Conservation (phyloP, 2,329 filamentous ascomycete genomes). For the Colletotrichum agaves region DNA sequence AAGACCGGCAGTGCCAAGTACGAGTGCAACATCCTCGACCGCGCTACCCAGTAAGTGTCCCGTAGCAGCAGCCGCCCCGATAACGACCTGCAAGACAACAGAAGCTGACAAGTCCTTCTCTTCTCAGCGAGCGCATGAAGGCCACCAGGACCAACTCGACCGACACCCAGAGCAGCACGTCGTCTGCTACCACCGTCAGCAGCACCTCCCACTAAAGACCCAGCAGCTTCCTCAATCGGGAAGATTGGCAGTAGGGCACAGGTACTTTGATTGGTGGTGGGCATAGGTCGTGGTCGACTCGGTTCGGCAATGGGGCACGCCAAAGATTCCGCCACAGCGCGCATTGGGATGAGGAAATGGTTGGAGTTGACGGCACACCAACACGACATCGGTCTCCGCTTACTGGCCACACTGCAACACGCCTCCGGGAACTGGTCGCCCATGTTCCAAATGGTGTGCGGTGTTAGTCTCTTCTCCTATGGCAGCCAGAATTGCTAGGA, state of each 20-base stretch:
- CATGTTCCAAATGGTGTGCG: conserved; percentile 1
- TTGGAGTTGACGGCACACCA: conserved; percentile 16
- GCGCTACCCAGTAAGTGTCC: conserved; percentile 54
- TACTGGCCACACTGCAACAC: background rate
- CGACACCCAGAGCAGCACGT: conserved; percentile 47
- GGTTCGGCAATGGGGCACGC: background rate
- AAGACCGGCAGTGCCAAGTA: conserved; percentile 53
- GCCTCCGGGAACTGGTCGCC: background rate
- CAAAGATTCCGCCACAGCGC: background rate
- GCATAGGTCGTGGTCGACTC: no score
- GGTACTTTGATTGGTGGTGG: background rate
- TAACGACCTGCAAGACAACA: background rate
- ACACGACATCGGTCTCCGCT: background rate
- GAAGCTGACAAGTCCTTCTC: conserved; percentile 34
- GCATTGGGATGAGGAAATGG: background rate
- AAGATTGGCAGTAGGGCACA: background rate
- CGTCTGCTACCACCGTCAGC: conserved; percentile 41
- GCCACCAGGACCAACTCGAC: conserved; percentile 49
- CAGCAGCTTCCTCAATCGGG: background rate
- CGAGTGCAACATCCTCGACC: conserved; percentile 57
- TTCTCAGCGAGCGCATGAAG: conserved; percentile 53
- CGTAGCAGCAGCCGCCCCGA: no score
- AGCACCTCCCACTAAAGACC: conserved; percentile 28
- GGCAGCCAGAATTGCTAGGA: background rate
- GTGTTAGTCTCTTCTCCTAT: background rate